A percentile compares a stretch with the other conserved stretches of the same genome.
phyloP scores from a whole-genome alignment of 2,329 filamentous ascomycete genomes.

The Penicillium sp. region DNA sequence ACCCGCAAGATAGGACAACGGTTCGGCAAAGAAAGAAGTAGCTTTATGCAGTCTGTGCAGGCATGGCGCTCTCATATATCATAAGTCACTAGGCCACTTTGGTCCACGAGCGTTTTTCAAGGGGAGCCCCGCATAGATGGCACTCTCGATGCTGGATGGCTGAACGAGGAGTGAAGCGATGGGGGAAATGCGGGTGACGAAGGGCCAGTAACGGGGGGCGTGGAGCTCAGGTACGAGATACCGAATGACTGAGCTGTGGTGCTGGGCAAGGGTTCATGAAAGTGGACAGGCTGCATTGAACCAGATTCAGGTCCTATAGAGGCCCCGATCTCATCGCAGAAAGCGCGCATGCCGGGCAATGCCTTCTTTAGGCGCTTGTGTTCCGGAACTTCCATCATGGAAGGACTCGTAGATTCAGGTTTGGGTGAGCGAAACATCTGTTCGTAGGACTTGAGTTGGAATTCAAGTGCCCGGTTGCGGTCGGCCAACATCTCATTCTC shows the following conservation, averaged over 20 bases:
- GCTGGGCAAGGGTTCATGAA: constrained; percentile 20
- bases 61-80: constrained; percentile 5
- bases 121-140: constrained; percentile 25
- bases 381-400: constrained; percentile 23
- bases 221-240: constrained; percentile 27
- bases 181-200: constrained; percentile 31
- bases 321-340: constrained; percentile 31
- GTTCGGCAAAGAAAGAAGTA: constrained; percentile 2
- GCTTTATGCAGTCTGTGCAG: constrained; percentile 14
- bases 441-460: constrained; percentile 36
- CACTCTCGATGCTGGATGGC: constrained; percentile 23
- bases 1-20: background rate
- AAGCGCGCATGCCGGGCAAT: constrained; percentile 31
- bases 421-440: constrained; percentile 35
- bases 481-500: constrained; percentile 33
- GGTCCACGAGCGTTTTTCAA: constrained; percentile 2
- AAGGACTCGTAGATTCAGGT: constrained; percentile 25
- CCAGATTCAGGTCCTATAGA: constrained; percentile 16
- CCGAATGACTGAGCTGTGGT: constrained; percentile 25
- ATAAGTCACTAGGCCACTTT: constrained; percentile 3
- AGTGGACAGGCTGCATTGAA: constrained; percentile 6
- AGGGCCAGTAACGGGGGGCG: constrained; percentile 31
- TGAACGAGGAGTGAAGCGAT: constrained; percentile 21
- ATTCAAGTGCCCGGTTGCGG: constrained; percentile 32
- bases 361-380: constrained; percentile 28